phyloP scores from a whole-genome alignment of 129 eudicot species.

The Tagetes erecta region DNA sequence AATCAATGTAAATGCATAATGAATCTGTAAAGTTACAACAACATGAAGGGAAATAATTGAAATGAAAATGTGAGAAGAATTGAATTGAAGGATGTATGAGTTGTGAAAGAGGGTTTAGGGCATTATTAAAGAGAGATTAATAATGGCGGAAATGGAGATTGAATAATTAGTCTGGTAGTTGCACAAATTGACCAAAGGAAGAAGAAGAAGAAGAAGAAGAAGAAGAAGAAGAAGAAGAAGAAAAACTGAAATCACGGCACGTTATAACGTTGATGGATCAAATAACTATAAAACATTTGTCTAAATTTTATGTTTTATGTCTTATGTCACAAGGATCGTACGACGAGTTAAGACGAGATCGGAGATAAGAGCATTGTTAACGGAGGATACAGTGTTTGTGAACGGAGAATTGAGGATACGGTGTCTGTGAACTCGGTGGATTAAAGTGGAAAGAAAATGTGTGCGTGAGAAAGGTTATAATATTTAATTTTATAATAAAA shows the following conservation, averaged over 20 bases:
- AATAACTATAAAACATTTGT: no score
- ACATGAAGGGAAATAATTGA: not conserved
- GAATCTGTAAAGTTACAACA: not conserved
- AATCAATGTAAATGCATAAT: not conserved
- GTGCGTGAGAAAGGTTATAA: no score
- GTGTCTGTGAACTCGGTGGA: no score
- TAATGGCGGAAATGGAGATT: not conserved
- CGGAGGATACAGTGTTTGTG: no score
- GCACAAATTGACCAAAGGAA: not conserved
- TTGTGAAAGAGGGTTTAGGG: conserved; percentile 8
- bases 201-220: not conserved
- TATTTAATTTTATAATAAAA: no score
- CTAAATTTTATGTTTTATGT: no score
- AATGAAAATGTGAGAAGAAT: not conserved
- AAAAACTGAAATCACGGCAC: conserved; percentile 3
- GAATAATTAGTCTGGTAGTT: not conserved
- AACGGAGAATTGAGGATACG: no score
- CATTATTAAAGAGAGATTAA: not conserved
- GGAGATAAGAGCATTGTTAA: no score
- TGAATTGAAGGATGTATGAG: not conserved
- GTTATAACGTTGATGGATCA: not conserved
- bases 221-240: no score
- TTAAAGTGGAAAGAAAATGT: no score
- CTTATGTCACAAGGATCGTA: no score
- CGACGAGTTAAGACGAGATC: no score